Evolutionary conservation across 2,329 filamentous ascomycete species (phyloP), one percentile per base, ranked within the genome.

Genomic region (Sporothrix phasma): DNA sequence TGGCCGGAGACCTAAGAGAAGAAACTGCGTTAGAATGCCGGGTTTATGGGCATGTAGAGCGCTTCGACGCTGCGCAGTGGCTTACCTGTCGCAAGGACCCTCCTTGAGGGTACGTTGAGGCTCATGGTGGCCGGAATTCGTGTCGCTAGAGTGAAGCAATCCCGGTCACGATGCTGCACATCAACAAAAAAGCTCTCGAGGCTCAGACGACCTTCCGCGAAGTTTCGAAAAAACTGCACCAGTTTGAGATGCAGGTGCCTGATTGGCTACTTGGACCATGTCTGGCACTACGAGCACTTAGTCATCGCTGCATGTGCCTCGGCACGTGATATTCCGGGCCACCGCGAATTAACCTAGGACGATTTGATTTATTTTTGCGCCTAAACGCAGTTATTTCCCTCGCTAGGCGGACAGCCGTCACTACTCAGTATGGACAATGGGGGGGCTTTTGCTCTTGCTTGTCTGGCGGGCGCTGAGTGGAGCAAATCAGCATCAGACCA

Each of bases 101-200:
- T 83, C 78, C 84, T 78, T 70, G 84, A 79, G 69, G 86, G 84
- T 72, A 85, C 76, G 74, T 82, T 81, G 70, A 88, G 75, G 76
- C 80, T 89, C 88, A 90, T 91, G 58, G 64, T 68, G 67, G 69
- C 70, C 47, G 49, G 39, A 64, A 66, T 67, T 61, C 64, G 45
- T 61, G 64, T 51, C 22, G 61, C 47, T 45, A 39, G 17, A 45
- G 24, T 45, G 11, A 31, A 43, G 45, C 45, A 39, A 56, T 39
- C 51, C 31, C n/a, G 31, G 31, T 56, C 31, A 39, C 51, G 51
- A 56, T 39, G 45, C 31, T 24, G 45, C 45, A 45, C 59, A 51
- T 61, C 45, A 37, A 45, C 26, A 68, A 69, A 45, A 56, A 51
- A 56, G 64, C 61, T 26, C 19, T 49, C 26, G 19, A 31, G 41